phyloP scores from a whole-genome alignment of 176 grass and related monocot genomes.

The Avena insularis region DNA sequence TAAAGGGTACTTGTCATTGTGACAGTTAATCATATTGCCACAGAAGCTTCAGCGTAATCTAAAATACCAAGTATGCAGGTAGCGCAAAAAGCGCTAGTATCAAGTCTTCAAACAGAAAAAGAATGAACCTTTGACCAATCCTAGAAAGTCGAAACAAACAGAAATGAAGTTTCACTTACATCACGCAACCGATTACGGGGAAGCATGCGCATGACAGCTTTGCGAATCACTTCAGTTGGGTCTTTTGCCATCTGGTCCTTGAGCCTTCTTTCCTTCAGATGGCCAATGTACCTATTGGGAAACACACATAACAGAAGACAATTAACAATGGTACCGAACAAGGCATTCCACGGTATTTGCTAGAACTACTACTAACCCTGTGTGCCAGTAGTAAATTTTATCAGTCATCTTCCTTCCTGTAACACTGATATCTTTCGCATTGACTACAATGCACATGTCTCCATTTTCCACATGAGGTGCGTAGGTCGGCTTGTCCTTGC shows the following conservation, averaged over 20 bases:
- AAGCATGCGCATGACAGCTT: slow-evolving; percentile 98
- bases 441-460: slow-evolving; percentile 94
- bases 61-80: slow-evolving; percentile 8
- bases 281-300: slow-evolving; percentile 71
- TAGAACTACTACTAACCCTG: slow-evolving; percentile 59
- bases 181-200: slow-evolving; percentile 92
- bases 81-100: neutral
- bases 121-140: neutral
- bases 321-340: slow-evolving; percentile 24
- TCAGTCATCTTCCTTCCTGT: slow-evolving; percentile 93
- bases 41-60: neutral
- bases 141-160: slow-evolving; percentile 2
- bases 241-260: slow-evolving; percentile 96
- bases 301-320: neutral
- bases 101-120: neutral
- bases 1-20: neutral
- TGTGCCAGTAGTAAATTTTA: slow-evolving; percentile 97
- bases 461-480: slow-evolving; percentile 85
- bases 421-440: slow-evolving; percentile 89
- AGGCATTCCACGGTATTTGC: neutral
- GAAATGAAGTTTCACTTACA: slow-evolving; percentile 65
- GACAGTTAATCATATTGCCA: neutral
- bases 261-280: slow-evolving; percentile 90
- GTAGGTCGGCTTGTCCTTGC: slow-evolving; percentile 98
- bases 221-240: slow-evolving; percentile 95